Evolutionary conservation across 2,329 filamentous ascomycete genomes (phyloP).

Genomic region (Phyllosticta paracitricarpa): DNA sequence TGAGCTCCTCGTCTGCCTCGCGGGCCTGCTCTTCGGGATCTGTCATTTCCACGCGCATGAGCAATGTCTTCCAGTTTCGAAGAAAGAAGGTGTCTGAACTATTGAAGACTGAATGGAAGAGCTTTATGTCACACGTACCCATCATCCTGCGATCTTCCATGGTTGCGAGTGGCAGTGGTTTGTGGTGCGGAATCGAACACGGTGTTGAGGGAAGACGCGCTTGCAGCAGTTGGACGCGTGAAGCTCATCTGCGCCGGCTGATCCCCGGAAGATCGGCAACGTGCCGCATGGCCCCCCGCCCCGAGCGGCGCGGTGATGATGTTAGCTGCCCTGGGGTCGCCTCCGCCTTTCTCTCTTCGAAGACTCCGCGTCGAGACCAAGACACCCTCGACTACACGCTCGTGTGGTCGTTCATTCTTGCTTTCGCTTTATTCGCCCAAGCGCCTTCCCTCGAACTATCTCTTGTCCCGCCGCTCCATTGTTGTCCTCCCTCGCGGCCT

Average conservation of each 20-base stretch:
- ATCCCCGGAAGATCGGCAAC: background rate
- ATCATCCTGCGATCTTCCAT: constrained; percentile 30
- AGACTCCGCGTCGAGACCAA: constrained; percentile 13
- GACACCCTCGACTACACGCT: constrained; percentile 9
- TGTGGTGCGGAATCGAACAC: background rate
- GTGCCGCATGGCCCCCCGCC: background rate
- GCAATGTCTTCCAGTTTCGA: background rate
- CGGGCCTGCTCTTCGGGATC: constrained; percentile 32
- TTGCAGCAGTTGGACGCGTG: background rate
- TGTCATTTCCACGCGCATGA: constrained; percentile 13
- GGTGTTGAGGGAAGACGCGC: background rate
- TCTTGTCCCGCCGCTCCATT: background rate
- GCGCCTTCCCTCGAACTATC: background rate
- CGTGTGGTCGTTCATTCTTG: background rate
- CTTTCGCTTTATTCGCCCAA: background rate
- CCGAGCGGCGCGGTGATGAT: background rate
- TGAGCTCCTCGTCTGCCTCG: constrained; percentile 60
- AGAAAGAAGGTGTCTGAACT: background rate
- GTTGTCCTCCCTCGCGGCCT: background rate
- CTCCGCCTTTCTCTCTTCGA: constrained; percentile 3
- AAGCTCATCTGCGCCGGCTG: background rate
- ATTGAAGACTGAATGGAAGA: background rate
- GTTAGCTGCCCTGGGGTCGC: constrained; percentile 1
- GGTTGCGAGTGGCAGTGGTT: constrained; percentile 2
- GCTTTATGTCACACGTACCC: constrained; percentile 14